Evolutionary conservation across 495 filamentous ascomycete species (phyloP), one percentile per base, ranked within the genome.

Genomic region (Letharia columbiana): DNA sequence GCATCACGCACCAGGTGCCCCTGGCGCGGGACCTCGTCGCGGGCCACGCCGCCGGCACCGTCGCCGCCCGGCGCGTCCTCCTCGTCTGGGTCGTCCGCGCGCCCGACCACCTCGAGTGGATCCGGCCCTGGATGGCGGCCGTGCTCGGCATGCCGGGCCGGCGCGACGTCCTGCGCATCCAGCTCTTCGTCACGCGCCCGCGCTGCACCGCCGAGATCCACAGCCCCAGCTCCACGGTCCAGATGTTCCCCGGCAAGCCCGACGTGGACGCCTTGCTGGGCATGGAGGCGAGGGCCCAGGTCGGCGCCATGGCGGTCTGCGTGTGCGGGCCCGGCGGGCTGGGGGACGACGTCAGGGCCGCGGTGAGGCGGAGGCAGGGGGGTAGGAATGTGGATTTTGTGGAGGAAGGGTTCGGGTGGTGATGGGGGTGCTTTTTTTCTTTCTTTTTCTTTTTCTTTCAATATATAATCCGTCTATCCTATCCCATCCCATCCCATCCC

Each of bases 1-100:
- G 94, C 63, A 97, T 98, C 77, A 96, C 94, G 0, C 92, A 97
- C 74, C 90, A 94, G 74, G 84, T 98, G 33, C 89, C 90, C n/a
- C 92, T 91, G 72, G 79, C 96, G 44, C 89, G 87, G 40, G 88
- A 91, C 60, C 80, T 98, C 12, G 83, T 97, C 64, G 77, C 85
- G 33, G 88, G 86, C 17, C 90, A 85, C 77, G 84, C 85, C 65
- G 81, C 88, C 9, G 85, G 87, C 61, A 91, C 84, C 20, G 85
- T 89, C 45, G 92, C 92, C 4, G 90, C 90, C 8, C 88, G 92
- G 61, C 86, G 86, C 45, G 77, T 97, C 49, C 87, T 85, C 2
- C 85, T 98, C 40, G 85, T 96, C 66, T 98, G 94, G 94, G 86
- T 95, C 70, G 87, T 97, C 66, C 90, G 91, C 66, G 89, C 91